Evolutionary conservation across 495 filamentous ascomycete species (phyloP).

Genomic region (Xylaria grammica): DNA sequence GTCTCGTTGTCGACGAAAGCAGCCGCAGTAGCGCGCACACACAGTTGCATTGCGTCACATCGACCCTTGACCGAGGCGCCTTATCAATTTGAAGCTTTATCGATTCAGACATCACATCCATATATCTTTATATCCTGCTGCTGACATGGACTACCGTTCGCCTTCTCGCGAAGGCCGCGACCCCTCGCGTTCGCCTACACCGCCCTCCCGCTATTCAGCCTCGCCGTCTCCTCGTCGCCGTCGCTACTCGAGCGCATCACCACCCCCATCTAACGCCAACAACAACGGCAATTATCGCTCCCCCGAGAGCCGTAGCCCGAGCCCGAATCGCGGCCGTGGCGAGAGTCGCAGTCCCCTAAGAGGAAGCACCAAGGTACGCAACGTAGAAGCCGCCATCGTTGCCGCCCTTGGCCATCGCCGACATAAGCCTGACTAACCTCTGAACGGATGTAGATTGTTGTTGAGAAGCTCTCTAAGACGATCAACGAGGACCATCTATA

Average conservation of each 20-base stretch:
- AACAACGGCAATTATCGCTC: constrained; percentile 40
- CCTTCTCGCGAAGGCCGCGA: constrained; percentile 34
- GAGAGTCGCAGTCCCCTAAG: constrained; percentile 42
- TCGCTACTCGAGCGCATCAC: constrained; percentile 33
- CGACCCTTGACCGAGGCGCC: too few species aligned
- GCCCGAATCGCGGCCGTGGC: constrained; percentile 33
- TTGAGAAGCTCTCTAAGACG: constrained; percentile 96
- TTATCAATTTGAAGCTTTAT: too few species aligned
- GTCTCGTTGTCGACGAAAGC: too few species aligned
- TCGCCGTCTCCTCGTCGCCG: constrained; percentile 40
- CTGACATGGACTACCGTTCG: constrained; percentile 42
- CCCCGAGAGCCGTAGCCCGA: constrained; percentile 25
- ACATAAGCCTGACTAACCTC: not conserved
- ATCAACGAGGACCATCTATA: constrained; percentile 84
- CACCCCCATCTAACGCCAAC: constrained; percentile 21
- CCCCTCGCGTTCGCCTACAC: constrained; percentile 37
- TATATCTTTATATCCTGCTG: too few species aligned
- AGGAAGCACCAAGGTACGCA: constrained; percentile 44
- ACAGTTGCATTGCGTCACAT: not conserved
- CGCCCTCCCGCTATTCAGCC: constrained; percentile 38
- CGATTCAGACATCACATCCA: too few species aligned
- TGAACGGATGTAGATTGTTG: constrained; percentile 72
- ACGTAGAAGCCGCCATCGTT: constrained; percentile 6
- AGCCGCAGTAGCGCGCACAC: too few species aligned
- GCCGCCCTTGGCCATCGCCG: not conserved